Conservation (phyloP, 192 early-diverging fungal genomes). For the Entomortierella beljakovae region DNA sequence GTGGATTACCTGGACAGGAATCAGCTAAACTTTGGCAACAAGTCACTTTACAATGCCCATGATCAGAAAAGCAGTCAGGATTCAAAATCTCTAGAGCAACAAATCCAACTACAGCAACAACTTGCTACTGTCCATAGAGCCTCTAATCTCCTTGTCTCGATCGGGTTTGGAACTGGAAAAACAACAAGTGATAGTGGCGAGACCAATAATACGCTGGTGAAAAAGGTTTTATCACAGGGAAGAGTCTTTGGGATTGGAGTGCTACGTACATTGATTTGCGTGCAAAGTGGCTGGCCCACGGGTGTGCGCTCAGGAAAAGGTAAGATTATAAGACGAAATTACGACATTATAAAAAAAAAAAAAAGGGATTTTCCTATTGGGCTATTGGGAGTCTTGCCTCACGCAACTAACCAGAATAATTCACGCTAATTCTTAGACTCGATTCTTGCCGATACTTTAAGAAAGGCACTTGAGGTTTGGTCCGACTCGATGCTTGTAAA, state of each 20-base stretch:
- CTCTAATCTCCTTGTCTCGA: slow-evolving; percentile 6
- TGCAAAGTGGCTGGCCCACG: slow-evolving; percentile 47
- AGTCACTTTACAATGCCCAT: neutral
- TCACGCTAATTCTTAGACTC: slow-evolving; percentile 19
- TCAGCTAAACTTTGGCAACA: slow-evolving; percentile 13
- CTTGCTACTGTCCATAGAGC: slow-evolving; percentile 22
- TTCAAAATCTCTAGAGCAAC: neutral
- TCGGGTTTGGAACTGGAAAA: slow-evolving; percentile 25
- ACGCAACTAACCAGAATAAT: too few relatives aligned
- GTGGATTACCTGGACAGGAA: slow-evolving; percentile 13
- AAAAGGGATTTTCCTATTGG: neutral
- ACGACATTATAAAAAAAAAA: neutral
- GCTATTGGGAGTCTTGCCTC: too few relatives aligned
- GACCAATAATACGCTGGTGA: slow-evolving; percentile 5
- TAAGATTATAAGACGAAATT: neutral
- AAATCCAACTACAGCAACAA: neutral
- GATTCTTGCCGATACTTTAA: slow-evolving; percentile 15
- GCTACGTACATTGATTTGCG: slow-evolving; percentile 33
- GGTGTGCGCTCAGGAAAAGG: slow-evolving; percentile 18
- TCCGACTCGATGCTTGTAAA: slow-evolving; percentile 43
- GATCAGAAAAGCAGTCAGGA: neutral
- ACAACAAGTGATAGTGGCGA: neutral
- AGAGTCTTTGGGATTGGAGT: slow-evolving; percentile 16
- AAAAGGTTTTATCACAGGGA: slow-evolving; percentile 22
- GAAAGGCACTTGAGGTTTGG: slow-evolving; percentile 32